Evolutionary conservation across 768 basidiomycete genomes (phyloP), one percentile per base, ranked within the genome.

Genomic region (Calocybe indica): DNA sequence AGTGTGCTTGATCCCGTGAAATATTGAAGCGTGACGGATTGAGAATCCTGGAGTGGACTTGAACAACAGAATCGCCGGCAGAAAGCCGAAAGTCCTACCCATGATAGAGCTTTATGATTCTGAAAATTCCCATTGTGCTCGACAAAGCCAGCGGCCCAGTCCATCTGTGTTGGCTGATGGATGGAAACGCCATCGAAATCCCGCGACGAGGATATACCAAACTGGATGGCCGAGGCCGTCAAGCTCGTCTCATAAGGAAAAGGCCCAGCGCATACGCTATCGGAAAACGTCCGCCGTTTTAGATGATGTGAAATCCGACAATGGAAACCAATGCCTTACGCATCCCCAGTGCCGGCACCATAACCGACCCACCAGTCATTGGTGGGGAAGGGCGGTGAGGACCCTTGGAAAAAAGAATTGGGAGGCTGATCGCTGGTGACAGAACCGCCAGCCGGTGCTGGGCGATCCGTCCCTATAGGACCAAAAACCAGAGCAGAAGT

Each of bases 281-380:
- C 4, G 4, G 22, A 22, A 22, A 22, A 22, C 22, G 22, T 22
- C 22, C 22, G 4, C 22, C 4, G 22, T 22, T 22, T 22, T 22
- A 22, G 22, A 1, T 22, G 4, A 22, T 22, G 22, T 22, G 22
- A 22, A 22, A 22, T 22, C 22, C 22, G 22, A 28, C 33, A 35
- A 47, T 12, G 28, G 14, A 11, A 5, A 46, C 37, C 36, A 29
- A 33, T 34, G 14, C 53, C 60, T 51, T 48, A 59, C 60, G 50
- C 52, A 53, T 52, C 55, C 22, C 52, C 61, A 13, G 54, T 56
- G 14, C 54, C 56, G 6, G 63, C 62, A 22, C 58, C 62, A 50
- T 58, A 67, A 22, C 61, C 66, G 7, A 62, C 58, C 66, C 66
- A 67, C 66, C 66, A 67, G 45, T 61, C 61, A 32, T 64, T 65